Conservation (phyloP, 805 yeast species). For the Candida ovalis region DNA sequence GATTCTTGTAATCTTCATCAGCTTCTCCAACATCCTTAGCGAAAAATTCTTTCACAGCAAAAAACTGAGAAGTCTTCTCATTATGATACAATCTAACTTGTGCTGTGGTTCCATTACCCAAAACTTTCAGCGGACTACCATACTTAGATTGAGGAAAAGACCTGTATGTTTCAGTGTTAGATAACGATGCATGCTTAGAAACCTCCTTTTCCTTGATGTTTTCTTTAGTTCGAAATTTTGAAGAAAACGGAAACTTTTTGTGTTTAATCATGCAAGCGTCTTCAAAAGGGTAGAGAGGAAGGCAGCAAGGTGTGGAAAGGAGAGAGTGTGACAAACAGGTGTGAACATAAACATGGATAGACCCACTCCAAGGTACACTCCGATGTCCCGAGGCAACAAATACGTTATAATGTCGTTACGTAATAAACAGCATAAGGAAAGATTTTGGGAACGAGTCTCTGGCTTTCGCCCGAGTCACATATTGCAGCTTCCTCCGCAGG, state of each 20-base stretch:
- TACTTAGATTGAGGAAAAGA: slow-evolving; percentile 9
- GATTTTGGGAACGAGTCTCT: too few species aligned
- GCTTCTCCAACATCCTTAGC: slow-evolving; percentile 38
- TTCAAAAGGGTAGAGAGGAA: background rate
- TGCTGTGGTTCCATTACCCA: slow-evolving; percentile 19
- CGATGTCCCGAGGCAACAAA: too few species aligned
- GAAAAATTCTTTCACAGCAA: slow-evolving; percentile 46
- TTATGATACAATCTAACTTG: slow-evolving; percentile 11
- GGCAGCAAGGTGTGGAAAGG: background rate
- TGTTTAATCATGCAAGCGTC: background rate
- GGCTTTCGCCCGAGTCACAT: too few species aligned
- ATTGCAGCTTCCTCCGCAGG: too few species aligned
- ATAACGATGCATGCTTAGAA: background rate
- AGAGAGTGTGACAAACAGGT: too few species aligned
- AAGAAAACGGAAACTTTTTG: background rate
- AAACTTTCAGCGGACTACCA: slow-evolving; percentile 8
- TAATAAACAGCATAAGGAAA: too few species aligned
- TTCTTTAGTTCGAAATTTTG: background rate
- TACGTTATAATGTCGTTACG: too few species aligned
- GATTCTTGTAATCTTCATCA: slow-evolving; percentile 33
- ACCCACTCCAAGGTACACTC: too few species aligned
- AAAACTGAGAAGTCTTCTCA: slow-evolving; percentile 5
- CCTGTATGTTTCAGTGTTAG: background rate
- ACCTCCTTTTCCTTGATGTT: background rate
- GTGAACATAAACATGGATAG: too few species aligned